phyloP scores from a whole-genome alignment of 2,329 filamentous ascomycete genomes.

The Fusarium sororula region DNA sequence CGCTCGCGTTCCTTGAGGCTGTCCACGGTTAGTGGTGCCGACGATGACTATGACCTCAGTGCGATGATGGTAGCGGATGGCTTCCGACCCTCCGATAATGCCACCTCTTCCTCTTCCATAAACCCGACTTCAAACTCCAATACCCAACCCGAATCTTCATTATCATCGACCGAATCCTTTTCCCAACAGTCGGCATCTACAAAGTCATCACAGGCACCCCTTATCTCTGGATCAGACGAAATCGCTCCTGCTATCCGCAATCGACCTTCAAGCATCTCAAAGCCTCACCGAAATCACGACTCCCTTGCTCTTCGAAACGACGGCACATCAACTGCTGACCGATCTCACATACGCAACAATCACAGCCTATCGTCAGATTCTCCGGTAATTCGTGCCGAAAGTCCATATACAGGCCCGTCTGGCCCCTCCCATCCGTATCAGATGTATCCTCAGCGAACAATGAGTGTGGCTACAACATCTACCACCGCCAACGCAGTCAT shows the following conservation, averaged over 20 bases:
- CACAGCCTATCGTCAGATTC: conserved; percentile 50
- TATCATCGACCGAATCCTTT: conserved; percentile 26
- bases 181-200: conserved; percentile 1
- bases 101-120: not conserved
- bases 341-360: conserved; percentile 24
- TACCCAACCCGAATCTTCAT: conserved; percentile 11
- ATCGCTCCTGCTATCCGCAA: conserved; percentile 36
- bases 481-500: conserved; percentile 65
- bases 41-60: conserved; percentile 60
- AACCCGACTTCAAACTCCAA: conserved; percentile 37
- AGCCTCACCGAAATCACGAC: conserved; percentile 59
- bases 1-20: conserved; percentile 54
- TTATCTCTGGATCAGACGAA: conserved; percentile 33
- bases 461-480: conserved; percentile 77
- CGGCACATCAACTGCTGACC: conserved; percentile 44
- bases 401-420: conserved; percentile 74
- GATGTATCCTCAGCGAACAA: conserved; percentile 79
- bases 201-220: conserved; percentile 17
- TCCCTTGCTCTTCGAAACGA: conserved; percentile 63
- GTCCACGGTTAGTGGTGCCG: conserved; percentile 44
- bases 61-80: conserved; percentile 64
- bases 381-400: conserved; percentile 59
- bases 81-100: conserved; percentile 53
- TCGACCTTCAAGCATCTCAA: conserved; percentile 65
- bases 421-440: conserved; percentile 86